These are phyloP conservation scores for Scedosporium aurantiacum DNA, from an alignment of 2,329 filamentous ascomycete species.

Conservation along the genomic window DNA sequence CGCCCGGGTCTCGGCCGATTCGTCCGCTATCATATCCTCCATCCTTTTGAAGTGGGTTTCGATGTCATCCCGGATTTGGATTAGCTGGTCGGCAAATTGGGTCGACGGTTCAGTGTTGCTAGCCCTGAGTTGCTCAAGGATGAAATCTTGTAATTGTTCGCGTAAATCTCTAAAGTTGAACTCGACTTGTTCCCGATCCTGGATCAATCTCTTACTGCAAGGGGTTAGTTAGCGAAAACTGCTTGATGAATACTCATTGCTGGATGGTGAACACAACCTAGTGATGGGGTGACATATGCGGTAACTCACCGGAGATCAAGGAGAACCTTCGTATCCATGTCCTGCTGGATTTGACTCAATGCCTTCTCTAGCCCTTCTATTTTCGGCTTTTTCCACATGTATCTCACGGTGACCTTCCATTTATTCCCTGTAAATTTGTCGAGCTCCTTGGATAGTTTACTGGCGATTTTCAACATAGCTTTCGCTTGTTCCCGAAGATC, in stretches of 20 bases:
- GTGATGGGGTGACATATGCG: not conserved
- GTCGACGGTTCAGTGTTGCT: not conserved
- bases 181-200: not conserved
- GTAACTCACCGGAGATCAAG: not conserved
- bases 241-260: not conserved
- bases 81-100: not conserved
- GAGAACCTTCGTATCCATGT: not conserved
- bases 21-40: too few relatives aligned
- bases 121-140: not conserved
- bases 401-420: too few relatives aligned
- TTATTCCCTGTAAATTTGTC: too few relatives aligned
- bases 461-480: too few relatives aligned
- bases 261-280: not conserved
- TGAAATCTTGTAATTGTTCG: not conserved
- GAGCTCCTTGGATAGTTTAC: too few relatives aligned
- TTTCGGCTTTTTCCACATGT: not conserved
- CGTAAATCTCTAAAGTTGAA: not conserved
- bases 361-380: not conserved
- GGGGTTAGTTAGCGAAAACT: not conserved
- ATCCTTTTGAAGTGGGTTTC: not conserved
- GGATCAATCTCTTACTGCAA: not conserved
- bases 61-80: not conserved
- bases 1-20: too few relatives aligned
- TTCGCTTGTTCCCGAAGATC: too few relatives aligned
- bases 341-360: not conserved